Conservation (phyloP, 1,284 basidiomycete genomes). For the Trichosporon sp. region DNA sequence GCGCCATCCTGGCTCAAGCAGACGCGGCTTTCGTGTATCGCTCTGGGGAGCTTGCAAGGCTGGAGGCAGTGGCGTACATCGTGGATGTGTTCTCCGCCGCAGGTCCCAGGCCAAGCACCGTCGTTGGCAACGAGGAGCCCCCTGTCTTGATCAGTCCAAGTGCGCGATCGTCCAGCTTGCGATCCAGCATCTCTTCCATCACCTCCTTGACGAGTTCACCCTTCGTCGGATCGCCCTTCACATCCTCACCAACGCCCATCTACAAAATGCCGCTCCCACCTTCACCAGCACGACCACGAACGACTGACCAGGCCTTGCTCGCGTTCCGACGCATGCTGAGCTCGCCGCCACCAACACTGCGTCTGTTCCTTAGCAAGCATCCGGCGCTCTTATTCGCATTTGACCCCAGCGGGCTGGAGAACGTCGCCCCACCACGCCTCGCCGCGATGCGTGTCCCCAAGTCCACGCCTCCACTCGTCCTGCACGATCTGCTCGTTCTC, state of each 20-base stretch:
- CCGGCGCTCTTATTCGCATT: neutral
- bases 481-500: neutral
- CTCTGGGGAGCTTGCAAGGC: neutral
- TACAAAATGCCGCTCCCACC: neutral
- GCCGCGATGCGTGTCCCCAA: neutral
- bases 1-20: neutral
- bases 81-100: neutral
- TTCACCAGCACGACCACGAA: neutral
- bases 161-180: neutral
- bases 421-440: neutral
- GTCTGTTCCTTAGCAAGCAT: neutral
- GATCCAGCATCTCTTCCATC: neutral
- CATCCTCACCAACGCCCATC: neutral
- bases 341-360: neutral
- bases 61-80: neutral
- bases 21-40: neutral
- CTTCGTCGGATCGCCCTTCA: neutral
- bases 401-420: neutral
- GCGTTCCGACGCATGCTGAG: neutral
- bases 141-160: neutral
- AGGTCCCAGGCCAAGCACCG: no score
- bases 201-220: neutral
- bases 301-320: neutral
- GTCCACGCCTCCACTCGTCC: neutral
- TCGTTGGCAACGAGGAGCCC: neutral